Percentiles rank a stretch among this genome's conserved stretches.
These are phyloP conservation scores for Xenosphaeropsis pyriputrescens DNA, from an alignment of 2,329 filamentous ascomycete genomes.

Conservation along the genomic window DNA sequence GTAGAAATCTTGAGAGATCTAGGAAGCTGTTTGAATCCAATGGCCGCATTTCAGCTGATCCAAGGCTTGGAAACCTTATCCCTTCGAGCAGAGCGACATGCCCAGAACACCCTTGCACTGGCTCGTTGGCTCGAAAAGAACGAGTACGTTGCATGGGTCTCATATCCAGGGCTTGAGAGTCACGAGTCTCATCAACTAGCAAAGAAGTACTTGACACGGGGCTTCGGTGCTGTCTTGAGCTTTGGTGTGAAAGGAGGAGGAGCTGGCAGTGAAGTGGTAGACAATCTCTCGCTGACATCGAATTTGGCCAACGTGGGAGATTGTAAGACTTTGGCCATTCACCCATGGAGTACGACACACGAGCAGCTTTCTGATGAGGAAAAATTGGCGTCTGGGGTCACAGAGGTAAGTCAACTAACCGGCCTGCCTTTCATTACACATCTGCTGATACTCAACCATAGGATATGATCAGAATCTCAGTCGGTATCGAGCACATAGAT, in stretches of 20 bases:
- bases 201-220: constrained; percentile 73
- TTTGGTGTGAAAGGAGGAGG: constrained; percentile 88
- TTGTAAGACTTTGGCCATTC: constrained; percentile 86
- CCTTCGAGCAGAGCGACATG: constrained; percentile 74
- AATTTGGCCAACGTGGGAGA: constrained; percentile 96
- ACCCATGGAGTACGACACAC: constrained; percentile 91
- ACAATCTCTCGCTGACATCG: constrained; percentile 87
- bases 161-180: constrained; percentile 75
- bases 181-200: constrained; percentile 69
- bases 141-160: constrained; percentile 80
- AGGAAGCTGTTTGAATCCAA: constrained; percentile 72
- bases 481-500: constrained; percentile 92
- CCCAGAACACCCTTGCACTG: constrained; percentile 65
- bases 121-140: constrained; percentile 75
- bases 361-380: constrained; percentile 80
- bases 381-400: constrained; percentile 67
- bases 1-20: constrained; percentile 86
- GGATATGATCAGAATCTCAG: constrained; percentile 88
- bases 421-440: no score
- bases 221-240: constrained; percentile 81
- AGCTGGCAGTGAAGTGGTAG: constrained; percentile 77
- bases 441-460: constrained; percentile 17
- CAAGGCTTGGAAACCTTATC: constrained; percentile 83
- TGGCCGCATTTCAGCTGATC: constrained; percentile 82
- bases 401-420: constrained; percentile 33